Conservation (phyloP, 768 basidiomycete species). For the Tephrocybe rancida region DNA sequence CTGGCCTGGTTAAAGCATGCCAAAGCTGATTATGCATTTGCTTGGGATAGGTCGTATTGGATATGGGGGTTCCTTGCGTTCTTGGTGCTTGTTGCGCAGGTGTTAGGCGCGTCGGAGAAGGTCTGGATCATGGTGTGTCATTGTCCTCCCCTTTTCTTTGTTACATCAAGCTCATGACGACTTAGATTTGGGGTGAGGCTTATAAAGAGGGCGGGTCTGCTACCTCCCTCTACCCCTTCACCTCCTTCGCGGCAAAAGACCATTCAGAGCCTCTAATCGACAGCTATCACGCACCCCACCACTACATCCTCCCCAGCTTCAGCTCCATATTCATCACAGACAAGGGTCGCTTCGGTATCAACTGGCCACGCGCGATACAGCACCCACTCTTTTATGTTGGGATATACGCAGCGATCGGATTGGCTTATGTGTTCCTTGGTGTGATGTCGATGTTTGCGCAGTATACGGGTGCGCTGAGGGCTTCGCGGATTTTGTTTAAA, state of each 20-base stretch:
- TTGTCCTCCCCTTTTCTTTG: background rate
- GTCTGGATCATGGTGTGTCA: slow-evolving; percentile 70
- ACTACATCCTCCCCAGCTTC: slow-evolving; percentile 23
- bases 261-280: slow-evolving; percentile 40
- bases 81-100: slow-evolving; percentile 52
- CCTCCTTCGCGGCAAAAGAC: slow-evolving; percentile 36
- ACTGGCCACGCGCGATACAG: slow-evolving; percentile 53
- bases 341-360: slow-evolving; percentile 25
- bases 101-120: slow-evolving; percentile 61
- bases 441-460: slow-evolving; percentile 53
- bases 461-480: slow-evolving; percentile 60
- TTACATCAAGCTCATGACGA: background rate
- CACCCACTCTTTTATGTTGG: slow-evolving; percentile 75
- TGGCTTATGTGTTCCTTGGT: slow-evolving; percentile 47
- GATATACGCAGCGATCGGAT: slow-evolving; percentile 64
- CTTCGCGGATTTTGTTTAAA: slow-evolving; percentile 47
- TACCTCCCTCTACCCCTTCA: slow-evolving; percentile 32
- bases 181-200: slow-evolving; percentile 68
- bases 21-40: background rate
- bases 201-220: slow-evolving; percentile 35
- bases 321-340: slow-evolving; percentile 23
- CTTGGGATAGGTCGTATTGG: slow-evolving; percentile 57
- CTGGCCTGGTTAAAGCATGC: background rate
- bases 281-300: slow-evolving; percentile 30
- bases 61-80: slow-evolving; percentile 59